Evolutionary conservation across 805 yeast species (phyloP), one percentile per base, ranked within the genome.

Genomic region (Candida ponderosae): DNA sequence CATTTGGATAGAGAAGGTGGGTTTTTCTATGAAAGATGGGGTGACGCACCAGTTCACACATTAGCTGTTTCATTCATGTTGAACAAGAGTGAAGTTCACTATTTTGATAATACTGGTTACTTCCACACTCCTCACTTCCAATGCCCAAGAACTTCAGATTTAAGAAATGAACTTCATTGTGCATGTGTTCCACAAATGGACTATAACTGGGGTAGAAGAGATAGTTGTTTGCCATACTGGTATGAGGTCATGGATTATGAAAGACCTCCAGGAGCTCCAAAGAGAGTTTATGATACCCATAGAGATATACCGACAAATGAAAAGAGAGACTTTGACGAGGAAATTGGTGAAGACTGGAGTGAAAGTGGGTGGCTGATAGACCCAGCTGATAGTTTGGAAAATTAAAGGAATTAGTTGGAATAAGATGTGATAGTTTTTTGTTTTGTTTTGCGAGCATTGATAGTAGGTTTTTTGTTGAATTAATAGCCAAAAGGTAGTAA

Each of bases 31-130:
- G 93, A 85, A 62, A 69, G 96, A 48, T 86, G 95, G 95, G 95
- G 96, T 32, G 96, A 86, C 60, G 95, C 95, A 2, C 95, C 95
- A 11, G 75, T 85, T 10, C 94, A 84, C 60, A 76, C 94, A 1
- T 72, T 85, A 38, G 93, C 84, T 18, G 83, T 81, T 8, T 57
- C 87, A 1, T 56, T 81, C 35, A 72, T 82, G 53, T 57, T 79
- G 35, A 72, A 74, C 44, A 67, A 66, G 48, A 63, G 67, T 24
- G 70, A 81, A 51, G 47, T 85, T 23, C 88, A 81, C 56, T 81
- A 72, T 64, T 81, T 86, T 56, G 79, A 76, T 38, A 83, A 84
- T 43, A 65, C 85, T 33, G 95, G 94, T 15, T 85, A 84, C 57
- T 70, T 66, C 52, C 93, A 84, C 57, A 79, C 70, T 43, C 95